These are phyloP conservation scores for Talaromyces sp. DNA, from an alignment of 2,329 filamentous ascomycete genomes.

Conservation along the genomic window DNA sequence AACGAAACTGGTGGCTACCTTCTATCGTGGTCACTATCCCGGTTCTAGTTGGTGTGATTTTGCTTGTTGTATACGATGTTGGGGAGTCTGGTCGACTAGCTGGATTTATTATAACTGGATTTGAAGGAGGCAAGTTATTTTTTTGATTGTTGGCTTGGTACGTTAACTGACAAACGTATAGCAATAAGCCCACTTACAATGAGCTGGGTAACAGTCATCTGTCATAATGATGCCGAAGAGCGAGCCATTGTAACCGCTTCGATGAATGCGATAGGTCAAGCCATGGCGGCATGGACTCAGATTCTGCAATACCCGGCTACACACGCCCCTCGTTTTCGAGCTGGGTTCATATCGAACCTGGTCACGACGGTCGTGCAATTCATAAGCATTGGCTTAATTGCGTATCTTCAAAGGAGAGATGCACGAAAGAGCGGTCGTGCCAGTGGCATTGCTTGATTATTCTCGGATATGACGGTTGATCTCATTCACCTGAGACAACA, in stretches of 20 bases:
- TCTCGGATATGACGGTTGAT: not conserved
- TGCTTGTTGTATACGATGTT: conserved; percentile 39
- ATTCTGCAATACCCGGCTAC: conserved; percentile 40
- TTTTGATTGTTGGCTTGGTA: too few species aligned
- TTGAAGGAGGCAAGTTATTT: conserved; percentile 28
- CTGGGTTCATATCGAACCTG: conserved; percentile 26
- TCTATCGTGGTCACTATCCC: conserved; percentile 32
- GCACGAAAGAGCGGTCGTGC: not conserved
- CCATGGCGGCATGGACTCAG: conserved; percentile 41
- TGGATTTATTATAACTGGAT: conserved; percentile 40
- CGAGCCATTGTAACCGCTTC: conserved; percentile 43
- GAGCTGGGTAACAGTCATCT: conserved; percentile 41
- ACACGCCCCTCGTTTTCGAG: conserved; percentile 35
- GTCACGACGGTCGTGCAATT: conserved; percentile 36
- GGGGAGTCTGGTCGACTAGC: conserved; percentile 38
- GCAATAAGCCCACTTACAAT: conserved; percentile 35
- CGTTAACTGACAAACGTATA: not conserved
- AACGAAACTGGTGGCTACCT: conserved; percentile 37
- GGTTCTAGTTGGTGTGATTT: conserved; percentile 31
- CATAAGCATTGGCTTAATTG: conserved; percentile 26
- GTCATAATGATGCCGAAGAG: conserved; percentile 41
- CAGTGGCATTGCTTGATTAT: not conserved
- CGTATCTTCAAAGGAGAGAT: conserved; percentile 18
- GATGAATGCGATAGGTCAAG: conserved; percentile 46
- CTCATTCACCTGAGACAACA: too few species aligned